A percentile compares a stretch with the other conserved stretches of the same genome.
These are phyloP conservation scores for Begonia peltatifolia DNA, from an alignment of 306 rosid species.

Conservation along the genomic window DNA sequence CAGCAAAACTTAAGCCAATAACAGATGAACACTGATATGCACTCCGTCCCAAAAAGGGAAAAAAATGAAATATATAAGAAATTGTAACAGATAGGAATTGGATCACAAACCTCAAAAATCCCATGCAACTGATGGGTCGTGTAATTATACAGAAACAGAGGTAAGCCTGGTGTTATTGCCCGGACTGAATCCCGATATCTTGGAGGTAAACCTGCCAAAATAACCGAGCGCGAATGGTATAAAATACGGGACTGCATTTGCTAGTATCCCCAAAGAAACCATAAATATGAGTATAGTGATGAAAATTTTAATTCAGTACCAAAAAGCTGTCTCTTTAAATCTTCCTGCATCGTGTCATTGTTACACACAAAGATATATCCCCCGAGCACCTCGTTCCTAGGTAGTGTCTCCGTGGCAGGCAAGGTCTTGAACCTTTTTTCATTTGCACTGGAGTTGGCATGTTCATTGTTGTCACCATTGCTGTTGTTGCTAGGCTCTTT, in stretches of 20 bases:
- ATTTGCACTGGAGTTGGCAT: slow-evolving; percentile 24
- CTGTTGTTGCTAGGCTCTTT: slow-evolving; percentile 40
- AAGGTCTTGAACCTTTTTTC: slow-evolving; percentile 98
- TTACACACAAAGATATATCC: slow-evolving; percentile 98
- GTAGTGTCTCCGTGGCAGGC: slow-evolving; percentile 95
- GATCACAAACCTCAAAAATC: slow-evolving; percentile 65
- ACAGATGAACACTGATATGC: too few relatives aligned
- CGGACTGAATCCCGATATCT: slow-evolving; percentile 94
- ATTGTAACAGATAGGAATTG: too few relatives aligned
- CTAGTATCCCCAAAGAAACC: background rate
- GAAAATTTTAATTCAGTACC: slow-evolving; percentile 26
- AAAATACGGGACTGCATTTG: background rate
- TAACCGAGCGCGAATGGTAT: background rate
- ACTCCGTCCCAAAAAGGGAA: too few relatives aligned
- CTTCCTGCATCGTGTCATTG: slow-evolving; percentile 99
- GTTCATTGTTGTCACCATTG: slow-evolving; percentile 32
- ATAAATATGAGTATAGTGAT: background rate
- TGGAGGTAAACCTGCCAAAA: slow-evolving; percentile 76
- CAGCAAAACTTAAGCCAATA: background rate
- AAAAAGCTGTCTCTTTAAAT: slow-evolving; percentile 85
- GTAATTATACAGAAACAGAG: slow-evolving; percentile 86
- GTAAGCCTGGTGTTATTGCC: slow-evolving; percentile 89
- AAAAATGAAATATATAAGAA: too few relatives aligned
- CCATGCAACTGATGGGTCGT: slow-evolving; percentile 97
- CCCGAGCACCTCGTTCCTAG: slow-evolving; percentile 94